These are phyloP conservation scores for Dactylellina leptospora DNA, from an alignment of 2,329 filamentous ascomycete species.

Conservation along the genomic window DNA sequence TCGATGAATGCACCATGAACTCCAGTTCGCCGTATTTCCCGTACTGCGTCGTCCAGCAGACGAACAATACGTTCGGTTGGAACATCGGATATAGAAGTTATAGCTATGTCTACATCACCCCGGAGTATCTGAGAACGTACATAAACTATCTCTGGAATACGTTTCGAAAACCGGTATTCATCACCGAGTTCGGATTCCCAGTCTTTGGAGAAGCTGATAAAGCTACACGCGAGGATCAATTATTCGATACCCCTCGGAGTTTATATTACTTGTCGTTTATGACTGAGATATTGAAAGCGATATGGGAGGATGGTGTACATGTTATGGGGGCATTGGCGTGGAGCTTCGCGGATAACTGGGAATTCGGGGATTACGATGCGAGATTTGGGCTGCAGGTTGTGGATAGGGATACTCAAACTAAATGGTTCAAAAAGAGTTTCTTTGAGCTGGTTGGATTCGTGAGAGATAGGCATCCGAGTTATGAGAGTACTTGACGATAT, in stretches of 20 bases:
- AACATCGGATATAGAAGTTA: constrained; percentile 68
- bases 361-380: constrained; percentile 28
- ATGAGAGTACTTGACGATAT: constrained; percentile 22
- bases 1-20: constrained; percentile 65
- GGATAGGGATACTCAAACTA: constrained; percentile 12
- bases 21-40: constrained; percentile 63
- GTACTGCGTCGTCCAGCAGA: constrained; percentile 66
- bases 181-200: constrained; percentile 70
- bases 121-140: constrained; percentile 67
- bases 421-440: constrained; percentile 36
- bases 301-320: constrained; percentile 68
- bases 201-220: constrained; percentile 64
- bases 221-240: constrained; percentile 63
- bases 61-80: constrained; percentile 66
- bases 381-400: constrained; percentile 31
- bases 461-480: constrained; percentile 30
- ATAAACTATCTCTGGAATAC: constrained; percentile 70
- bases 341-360: constrained; percentile 56
- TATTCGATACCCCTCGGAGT: constrained; percentile 66
- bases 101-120: constrained; percentile 69
- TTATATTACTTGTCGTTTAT: constrained; percentile 68
- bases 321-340: constrained; percentile 68
- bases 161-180: constrained; percentile 64
- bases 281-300: constrained; percentile 67
- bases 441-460: constrained; percentile 33